Base-by-base conservation (phyloP, 345 rosid genomes). In the Camelina neglecta region DNA sequence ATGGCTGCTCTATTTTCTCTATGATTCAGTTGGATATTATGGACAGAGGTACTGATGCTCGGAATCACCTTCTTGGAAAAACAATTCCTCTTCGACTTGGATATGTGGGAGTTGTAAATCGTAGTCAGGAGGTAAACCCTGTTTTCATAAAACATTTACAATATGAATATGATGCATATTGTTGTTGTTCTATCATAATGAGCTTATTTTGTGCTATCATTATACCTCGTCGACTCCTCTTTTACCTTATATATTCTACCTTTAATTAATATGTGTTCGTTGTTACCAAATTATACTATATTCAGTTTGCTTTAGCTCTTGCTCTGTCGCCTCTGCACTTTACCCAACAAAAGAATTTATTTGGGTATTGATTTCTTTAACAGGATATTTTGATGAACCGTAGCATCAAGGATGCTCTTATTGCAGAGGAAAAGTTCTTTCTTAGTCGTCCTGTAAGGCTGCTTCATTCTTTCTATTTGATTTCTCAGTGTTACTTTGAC, bases 11-110 rank as follows among this genome's bases (percentile, higher is more conserved):
- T 58, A 5, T 79, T 55, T 77, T 51, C 39, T 58, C 33, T 76
- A 42, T 82, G 66, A 61, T 77, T 68, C 89, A 91, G 98, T 81
- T 94, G 82, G 98, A 94, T 81, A 92, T 94, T 62, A 94, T 94
- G 98, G 98, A 94, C 83, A 86, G 98, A 89, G 98, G 98, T 79
- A 94, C 98, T 61, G 95, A 92, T 80, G 97, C 97, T 41, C 89
- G 97, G 23, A 92, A 94, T 74, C 63, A 87, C 67, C 79, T 94
- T 75, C 97, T 92, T 54, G 98, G 98, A 33, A 94, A 92, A 89
- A 92, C 87, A 58, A 84, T 92, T 69, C 96, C 97, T 8, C 88
- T 94, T 74, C 86, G 92, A 51, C 96, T 94, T 74, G 98, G 98
- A 74, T 94, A 92, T n/a, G 85, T 94, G 42, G 98, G 97, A 44